These are phyloP conservation scores for Xylaria longipes DNA, from an alignment of 495 filamentous ascomycete species.

Conservation along the genomic window DNA sequence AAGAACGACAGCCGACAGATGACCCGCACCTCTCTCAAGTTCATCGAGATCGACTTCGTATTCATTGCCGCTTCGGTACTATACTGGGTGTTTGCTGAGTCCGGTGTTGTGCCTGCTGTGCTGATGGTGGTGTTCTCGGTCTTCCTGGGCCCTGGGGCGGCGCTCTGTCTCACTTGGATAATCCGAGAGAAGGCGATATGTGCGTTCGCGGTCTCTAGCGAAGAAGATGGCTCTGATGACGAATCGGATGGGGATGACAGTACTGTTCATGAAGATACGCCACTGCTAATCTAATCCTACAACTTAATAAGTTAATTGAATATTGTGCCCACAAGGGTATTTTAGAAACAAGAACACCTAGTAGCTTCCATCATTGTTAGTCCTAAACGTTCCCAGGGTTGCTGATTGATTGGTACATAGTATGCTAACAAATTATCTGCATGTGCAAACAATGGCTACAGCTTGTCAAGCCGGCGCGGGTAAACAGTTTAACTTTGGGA, in stretches of 20 bases:
- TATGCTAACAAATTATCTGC: neutral
- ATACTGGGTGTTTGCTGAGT: conserved; percentile 52
- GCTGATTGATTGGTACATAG: neutral
- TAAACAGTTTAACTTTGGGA: neutral
- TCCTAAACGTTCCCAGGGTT: neutral
- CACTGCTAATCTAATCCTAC: conserved; percentile 12
- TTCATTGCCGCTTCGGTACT: conserved; percentile 45
- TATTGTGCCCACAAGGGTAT: neutral
- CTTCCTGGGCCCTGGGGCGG: conserved; percentile 48
- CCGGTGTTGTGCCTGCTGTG: conserved; percentile 38
- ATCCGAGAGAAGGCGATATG: conserved; percentile 42
- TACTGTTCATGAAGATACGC: conserved; percentile 28
- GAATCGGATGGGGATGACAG: conserved; percentile 26
- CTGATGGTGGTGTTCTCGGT: conserved; percentile 39
- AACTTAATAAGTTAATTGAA: neutral
- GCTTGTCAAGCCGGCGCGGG: neutral
- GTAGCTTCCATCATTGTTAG: neutral
- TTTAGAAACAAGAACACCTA: neutral
- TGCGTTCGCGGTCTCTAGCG: conserved; percentile 23
- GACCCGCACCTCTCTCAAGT: conserved; percentile 45
- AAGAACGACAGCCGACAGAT: conserved; percentile 48
- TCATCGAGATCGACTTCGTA: conserved; percentile 44
- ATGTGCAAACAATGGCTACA: neutral
- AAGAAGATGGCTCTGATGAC: conserved; percentile 13
- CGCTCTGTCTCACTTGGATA: conserved; percentile 45